Evolutionary conservation across 805 yeast species (phyloP).

Genomic region (Candida ortonii): DNA sequence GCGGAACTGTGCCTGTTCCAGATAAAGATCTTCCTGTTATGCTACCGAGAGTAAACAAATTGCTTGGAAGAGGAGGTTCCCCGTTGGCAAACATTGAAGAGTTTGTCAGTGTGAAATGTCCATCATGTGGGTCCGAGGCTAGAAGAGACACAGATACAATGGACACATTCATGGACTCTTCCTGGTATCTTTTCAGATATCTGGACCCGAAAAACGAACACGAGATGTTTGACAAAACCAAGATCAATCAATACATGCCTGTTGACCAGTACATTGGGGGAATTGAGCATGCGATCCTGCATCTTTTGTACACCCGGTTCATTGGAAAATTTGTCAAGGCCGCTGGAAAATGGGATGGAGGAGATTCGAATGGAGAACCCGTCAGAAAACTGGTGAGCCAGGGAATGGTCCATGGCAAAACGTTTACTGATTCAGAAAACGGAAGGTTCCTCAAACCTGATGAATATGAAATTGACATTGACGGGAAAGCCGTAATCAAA

Average conservation of each 20-base stretch:
- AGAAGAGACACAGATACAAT: constrained; percentile 94
- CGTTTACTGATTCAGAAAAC: constrained; percentile 66
- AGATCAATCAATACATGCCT: constrained; percentile 60
- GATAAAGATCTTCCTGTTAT: constrained; percentile 79
- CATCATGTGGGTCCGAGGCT: constrained; percentile 70
- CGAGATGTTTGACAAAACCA: constrained; percentile 50
- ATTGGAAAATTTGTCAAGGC: constrained; percentile 73
- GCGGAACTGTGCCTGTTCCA: constrained; percentile 94
- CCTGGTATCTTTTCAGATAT: constrained; percentile 92
- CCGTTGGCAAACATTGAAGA: constrained; percentile 67
- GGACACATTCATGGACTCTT: constrained; percentile 98
- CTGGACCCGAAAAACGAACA: constrained; percentile 64
- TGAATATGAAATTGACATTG: constrained; percentile 50
- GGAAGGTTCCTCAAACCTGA: constrained; percentile 78
- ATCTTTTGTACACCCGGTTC: constrained; percentile 82
- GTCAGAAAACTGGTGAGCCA: constrained; percentile 79
- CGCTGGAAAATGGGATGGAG: constrained; percentile 68
- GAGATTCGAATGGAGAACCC: constrained; percentile 67
- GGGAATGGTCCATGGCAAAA: constrained; percentile 97
- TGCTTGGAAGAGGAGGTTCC: constrained; percentile 51
- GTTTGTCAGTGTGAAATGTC: constrained; percentile 75
- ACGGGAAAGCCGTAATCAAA: constrained; percentile 45
- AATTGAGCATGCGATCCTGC: constrained; percentile 94
- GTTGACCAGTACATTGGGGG: constrained; percentile 94
- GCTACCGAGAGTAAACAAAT: constrained; percentile 55